Conservation (phyloP, 176 grass and related monocot species). For the Ensete glaucum region DNA sequence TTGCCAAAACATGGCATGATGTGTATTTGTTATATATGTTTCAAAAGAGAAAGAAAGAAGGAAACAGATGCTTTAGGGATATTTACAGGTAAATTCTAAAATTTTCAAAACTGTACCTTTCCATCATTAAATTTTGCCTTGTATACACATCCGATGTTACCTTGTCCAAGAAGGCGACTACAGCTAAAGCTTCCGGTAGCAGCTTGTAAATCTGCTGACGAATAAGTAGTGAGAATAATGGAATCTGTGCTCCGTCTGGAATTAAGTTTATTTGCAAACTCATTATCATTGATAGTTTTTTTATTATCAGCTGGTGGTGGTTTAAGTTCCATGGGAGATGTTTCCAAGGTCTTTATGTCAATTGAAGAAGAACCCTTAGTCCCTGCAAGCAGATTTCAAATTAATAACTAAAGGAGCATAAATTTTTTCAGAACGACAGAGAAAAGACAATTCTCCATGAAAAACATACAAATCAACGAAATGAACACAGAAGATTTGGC, state of each 20-base stretch:
- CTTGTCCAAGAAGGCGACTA: slow-evolving; percentile 62
- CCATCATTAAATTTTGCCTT: slow-evolving; percentile 84
- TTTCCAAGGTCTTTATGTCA: slow-evolving; percentile 59
- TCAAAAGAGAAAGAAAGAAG: not conserved
- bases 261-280: slow-evolving; percentile 54
- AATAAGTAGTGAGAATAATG: slow-evolving; percentile 34
- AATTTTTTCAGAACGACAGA: too few relatives aligned
- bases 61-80: not conserved
- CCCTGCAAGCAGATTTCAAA: slow-evolving; percentile 14
- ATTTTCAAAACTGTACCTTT: slow-evolving; percentile 31
- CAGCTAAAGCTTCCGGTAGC: slow-evolving; percentile 62
- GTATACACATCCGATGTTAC: slow-evolving; percentile 56
- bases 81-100: not conserved
- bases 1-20: not conserved
- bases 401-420: not conserved
- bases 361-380: slow-evolving; percentile 34
- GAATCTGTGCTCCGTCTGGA: slow-evolving; percentile 40
- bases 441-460: too few relatives aligned
- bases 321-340: slow-evolving; percentile 28
- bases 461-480: not conserved
- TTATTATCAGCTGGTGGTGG: slow-evolving; percentile 34
- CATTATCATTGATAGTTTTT: slow-evolving; percentile 49
- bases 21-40: not conserved
- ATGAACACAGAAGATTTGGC: not conserved
- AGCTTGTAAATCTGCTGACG: slow-evolving; percentile 54